Conservation (phyloP, 805 yeast species). For the Yarrowia bubula region DNA sequence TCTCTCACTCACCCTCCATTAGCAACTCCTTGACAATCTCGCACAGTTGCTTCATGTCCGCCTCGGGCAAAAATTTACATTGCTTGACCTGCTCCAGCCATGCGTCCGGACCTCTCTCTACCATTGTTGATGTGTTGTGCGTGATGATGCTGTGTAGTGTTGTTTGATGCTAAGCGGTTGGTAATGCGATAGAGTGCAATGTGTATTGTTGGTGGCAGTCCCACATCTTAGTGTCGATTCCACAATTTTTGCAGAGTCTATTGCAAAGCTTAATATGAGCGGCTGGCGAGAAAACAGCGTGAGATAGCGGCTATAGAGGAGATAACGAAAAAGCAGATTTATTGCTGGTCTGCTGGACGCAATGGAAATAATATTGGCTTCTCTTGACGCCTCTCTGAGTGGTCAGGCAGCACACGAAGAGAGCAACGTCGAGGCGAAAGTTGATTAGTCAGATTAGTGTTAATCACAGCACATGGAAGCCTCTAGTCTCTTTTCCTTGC, state of each 20-base stretch:
- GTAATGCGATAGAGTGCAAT: conserved; percentile 20
- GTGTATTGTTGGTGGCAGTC: conserved; percentile 23
- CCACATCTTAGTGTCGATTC: conserved; percentile 13
- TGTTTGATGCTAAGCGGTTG: conserved; percentile 18
- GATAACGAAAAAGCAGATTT: background rate
- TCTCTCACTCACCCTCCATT: conserved; percentile 57
- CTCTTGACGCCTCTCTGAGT: too few relatives aligned
- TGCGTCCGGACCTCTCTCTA: conserved; percentile 73
- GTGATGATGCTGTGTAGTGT: conserved; percentile 12
- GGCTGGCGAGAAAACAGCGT: background rate
- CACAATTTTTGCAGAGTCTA: conserved; percentile 25
- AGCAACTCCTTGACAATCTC: conserved; percentile 90
- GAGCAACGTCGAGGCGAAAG: background rate
- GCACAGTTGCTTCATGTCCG: conserved; percentile 94
- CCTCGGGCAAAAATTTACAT: conserved; percentile 83
- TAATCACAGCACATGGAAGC: background rate
- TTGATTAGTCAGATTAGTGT: conserved; percentile 10
- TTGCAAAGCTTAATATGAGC: conserved; percentile 18
- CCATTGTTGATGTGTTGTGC: conserved; percentile 31
- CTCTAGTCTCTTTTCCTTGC: background rate
- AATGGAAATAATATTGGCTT: too few relatives aligned
- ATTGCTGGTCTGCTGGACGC: background rate
- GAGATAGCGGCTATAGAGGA: background rate
- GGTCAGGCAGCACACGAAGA: background rate
- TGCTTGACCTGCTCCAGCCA: conserved; percentile 94